Evolutionary conservation across 148 eudicot genomes (phyloP).

Genomic region (Chenopodium berlandieri): DNA sequence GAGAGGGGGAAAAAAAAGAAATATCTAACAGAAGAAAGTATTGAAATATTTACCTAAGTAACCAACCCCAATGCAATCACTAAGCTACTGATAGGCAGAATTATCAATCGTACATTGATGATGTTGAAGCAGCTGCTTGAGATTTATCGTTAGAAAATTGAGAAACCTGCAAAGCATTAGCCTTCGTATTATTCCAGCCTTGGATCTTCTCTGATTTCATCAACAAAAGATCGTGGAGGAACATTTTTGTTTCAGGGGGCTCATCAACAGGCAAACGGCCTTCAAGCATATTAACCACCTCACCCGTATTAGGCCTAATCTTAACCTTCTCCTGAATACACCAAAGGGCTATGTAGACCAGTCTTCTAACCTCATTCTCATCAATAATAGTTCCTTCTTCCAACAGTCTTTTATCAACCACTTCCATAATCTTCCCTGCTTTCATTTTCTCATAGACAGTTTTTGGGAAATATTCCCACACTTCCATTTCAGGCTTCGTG

Average conservation of each 20-base stretch:
- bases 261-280: constrained; percentile 32
- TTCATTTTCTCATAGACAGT: constrained; percentile 52
- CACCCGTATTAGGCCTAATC: constrained; percentile 60
- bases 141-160: background rate
- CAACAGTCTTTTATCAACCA: constrained; percentile 48
- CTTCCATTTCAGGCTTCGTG: constrained; percentile 21
- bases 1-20: background rate
- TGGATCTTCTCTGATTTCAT: constrained; percentile 3
- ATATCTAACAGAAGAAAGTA: background rate
- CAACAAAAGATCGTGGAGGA: constrained; percentile 17
- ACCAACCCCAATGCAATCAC: background rate
- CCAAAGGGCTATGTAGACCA: constrained; percentile 65
- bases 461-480: constrained; percentile 55
- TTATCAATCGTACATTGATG: constrained; percentile 1
- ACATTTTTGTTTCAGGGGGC: constrained; percentile 27
- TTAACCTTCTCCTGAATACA: constrained; percentile 69
- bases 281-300: constrained; percentile 66
- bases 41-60: background rate
- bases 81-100: background rate
- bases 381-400: constrained; percentile 31
- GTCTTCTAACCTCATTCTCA: constrained; percentile 44
- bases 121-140: background rate
- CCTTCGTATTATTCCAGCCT: constrained; percentile 6
- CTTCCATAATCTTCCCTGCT: constrained; percentile 54
- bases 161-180: constrained; percentile 17